Evolutionary conservation across 805 yeast species (phyloP).

Genomic region (Lipomyces lipofer): DNA sequence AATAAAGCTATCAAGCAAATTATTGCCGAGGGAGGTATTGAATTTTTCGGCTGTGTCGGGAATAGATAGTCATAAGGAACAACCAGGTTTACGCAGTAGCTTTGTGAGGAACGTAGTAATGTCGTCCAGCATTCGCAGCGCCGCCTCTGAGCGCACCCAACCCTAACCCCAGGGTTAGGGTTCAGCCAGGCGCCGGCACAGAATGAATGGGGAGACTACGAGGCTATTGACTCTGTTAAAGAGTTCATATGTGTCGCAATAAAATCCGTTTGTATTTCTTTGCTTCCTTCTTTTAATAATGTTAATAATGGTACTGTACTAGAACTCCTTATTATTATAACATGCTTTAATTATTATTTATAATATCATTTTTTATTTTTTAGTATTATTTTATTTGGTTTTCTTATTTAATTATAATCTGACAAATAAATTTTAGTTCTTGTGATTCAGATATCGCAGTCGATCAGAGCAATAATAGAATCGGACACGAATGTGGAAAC

Average conservation of each 20-base stretch:
- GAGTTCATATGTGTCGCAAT: neutral
- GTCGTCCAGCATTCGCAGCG: too few species aligned
- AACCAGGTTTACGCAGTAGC: too few species aligned
- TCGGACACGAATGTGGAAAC: neutral
- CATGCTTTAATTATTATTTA: neutral
- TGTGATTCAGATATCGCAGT: neutral
- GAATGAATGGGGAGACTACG: neutral
- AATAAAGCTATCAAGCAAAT: too few species aligned
- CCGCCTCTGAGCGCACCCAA: too few species aligned
- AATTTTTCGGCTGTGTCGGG: too few species aligned
- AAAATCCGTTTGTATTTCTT: too few species aligned
- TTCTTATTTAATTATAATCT: neutral
- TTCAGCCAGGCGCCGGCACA: slow-evolving; percentile 1
- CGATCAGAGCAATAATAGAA: slow-evolving; percentile 1
- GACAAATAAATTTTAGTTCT: neutral
- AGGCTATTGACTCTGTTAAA: slow-evolving; percentile 1
- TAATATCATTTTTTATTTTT: neutral
- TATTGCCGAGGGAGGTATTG: too few species aligned
- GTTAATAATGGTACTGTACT: neutral
- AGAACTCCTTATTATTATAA: neutral
- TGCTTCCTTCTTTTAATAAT: neutral
- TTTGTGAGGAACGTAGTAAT: too few species aligned
- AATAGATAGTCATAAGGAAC: too few species aligned
- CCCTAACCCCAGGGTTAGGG: too few species aligned
- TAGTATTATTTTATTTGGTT: neutral